Base-by-base conservation (phyloP, 306 rosid species). In the Cicer arietinum region DNA sequence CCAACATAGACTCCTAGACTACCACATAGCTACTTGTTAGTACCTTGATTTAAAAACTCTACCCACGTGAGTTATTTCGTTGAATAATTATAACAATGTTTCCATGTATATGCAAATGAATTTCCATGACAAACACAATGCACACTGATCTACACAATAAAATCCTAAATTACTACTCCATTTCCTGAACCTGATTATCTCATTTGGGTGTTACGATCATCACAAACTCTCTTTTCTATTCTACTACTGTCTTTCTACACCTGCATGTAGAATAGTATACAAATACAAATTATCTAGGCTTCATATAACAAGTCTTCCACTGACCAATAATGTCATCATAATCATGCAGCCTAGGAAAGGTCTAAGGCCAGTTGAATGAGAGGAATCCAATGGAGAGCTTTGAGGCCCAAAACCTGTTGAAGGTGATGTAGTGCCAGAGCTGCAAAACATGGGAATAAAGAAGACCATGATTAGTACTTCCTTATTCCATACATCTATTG, bases 271-370 rank as follows among this genome's bases (percentile, higher is more conserved):
- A 77, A 60, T 81, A 66, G 82, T 79, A 84, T 84, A 82, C 47
- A 57, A 51, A 58, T 43, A 61, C 64, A 66, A 60, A 58, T 61
- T 44, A 74, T 22, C 84, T 83, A 86, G 77, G 18, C 73, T 12
- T 53, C 61, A 71, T 72, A 46, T 72, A 46, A 67, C 53, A 37
- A 85, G 53, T 25, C 14, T 84, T 72, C 82, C 79, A 22, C 79
- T 14, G 50, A 84, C 82, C 9, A 88, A 71, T 35, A 81, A 56
- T 75, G 79, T 79, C 63, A 73, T 60, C 62, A 92, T 43, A 79
- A 88, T 10, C 65, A 88, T 69, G 86, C 57, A 81, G 61, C 90
- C 67, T 69, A 84, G 43, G 60, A 84, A 77, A 45, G 96, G 93
- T 57, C 45, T 83, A 77, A 88, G 48, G 67, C 79, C 71, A 64